Evolutionary conservation across 2,329 filamentous ascomycete genomes (phyloP), one percentile per base, ranked within the genome.

Genomic region (Eutypella sp.): DNA sequence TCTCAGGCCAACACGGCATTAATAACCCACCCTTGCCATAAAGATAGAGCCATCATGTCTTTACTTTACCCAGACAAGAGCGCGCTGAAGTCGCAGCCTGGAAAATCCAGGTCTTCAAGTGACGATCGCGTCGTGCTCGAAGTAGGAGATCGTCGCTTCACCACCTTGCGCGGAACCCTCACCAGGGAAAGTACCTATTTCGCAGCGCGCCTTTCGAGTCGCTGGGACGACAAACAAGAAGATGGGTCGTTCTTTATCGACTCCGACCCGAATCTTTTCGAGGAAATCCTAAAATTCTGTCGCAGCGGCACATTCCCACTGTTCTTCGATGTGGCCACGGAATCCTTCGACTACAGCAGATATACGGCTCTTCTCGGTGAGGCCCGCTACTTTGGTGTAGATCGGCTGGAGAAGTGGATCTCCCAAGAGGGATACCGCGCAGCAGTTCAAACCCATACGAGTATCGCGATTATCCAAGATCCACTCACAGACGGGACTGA

Each of bases 191-290:
- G 57, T 42, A 5, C 10, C 2, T 60, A 56, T 23, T 63, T 64
- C 46, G 41, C 39, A 15, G 45, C 47, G 0, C 47, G 57, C 3
- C 44, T 67, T 5, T 59, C 58, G 1, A 48, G 45, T 1, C 41
- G 53, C 7, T 61, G 56, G 53, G 31, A 50, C 29, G 50, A 59
- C 13, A 42, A 38, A 22, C 49, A 59, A 38, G 27, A 44, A 6
- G 60, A 69, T 19, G 64, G 61, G 0, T 58, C 59, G 0, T 64
- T 64, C 51, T 71, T 70, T 52, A 44, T 73, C 18, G 68, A 72
- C 45, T 54, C 64, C 0, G 64, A 71, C 37, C 54, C 62, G 0
- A 47, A 55, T 0, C 23, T 66, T 2, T 72, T 72, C 47, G 45
- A 57, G 11, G 56, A 70, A 41, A 53, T 69, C 45, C 55, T 69